Base-by-base conservation (phyloP, 78 protist species). In the Guillardia theta region DNA sequence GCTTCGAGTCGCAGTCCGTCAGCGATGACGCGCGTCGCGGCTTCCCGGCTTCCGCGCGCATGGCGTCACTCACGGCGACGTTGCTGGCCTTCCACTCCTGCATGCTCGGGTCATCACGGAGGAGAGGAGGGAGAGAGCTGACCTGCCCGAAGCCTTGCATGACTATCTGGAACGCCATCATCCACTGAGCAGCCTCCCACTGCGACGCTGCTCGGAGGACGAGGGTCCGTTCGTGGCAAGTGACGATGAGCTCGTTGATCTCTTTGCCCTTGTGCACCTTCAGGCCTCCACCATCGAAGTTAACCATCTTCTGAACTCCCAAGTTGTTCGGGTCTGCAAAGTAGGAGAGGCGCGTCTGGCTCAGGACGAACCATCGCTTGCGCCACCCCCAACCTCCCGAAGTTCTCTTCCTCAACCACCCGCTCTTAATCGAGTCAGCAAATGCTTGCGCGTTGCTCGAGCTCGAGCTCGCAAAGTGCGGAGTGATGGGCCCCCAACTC, bases 191-290 rank as follows among this genome's bases (percentile, higher is more conserved):
- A 24, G 36, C 9, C 83, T 70, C 83, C 83, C 83, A 70, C 83
- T 70, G 83, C 5, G 83, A 70, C 33, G 9, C 27, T 15, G 83
- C 83, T 24, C 22, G 9, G 83, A 70, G 83, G 83, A 70, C 33
- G 83, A 70, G 83, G 46, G 83, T 70, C 46, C 83, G 83, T 24
- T 70, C 36, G 83, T 70, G 83, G 83, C 83, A 70, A 2, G 27
- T 12, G 45, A 70, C 36, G 27, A 33, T 43, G 1, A 70, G 83
- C 83, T 70, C 83, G 0, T 12, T 70, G 83, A 33, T 15, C 5
- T 70, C 83, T 33, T 12, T 15, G 83, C 83, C 83, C 21, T 12
- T 70, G 45, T 24, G 45, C 21, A 70, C 83, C 36, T 33, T 24
- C 46, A 70, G 83, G 45, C 83, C 83, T 43, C 36, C 83, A 24